phyloP scores from a whole-genome alignment of 768 basidiomycete genomes.

The Xerocomus brunneocitrinus region DNA sequence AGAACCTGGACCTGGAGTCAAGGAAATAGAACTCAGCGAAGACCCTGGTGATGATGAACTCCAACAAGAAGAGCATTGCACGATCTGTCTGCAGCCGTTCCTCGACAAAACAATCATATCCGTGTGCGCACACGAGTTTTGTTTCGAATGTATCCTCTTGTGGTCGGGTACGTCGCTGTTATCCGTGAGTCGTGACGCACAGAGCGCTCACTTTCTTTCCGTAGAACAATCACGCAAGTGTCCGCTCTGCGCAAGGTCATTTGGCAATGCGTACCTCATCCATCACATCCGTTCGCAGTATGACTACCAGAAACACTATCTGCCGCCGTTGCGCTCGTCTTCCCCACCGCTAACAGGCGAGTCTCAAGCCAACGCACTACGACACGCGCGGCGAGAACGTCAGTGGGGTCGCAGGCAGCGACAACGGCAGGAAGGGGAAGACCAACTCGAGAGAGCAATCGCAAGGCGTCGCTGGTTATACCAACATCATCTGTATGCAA shows the following conservation, averaged over 20 bases:
- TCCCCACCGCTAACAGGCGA: conserved; percentile 33
- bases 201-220: background rate
- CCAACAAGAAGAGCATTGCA: conserved; percentile 53
- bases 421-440: conserved; percentile 51
- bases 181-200: background rate
- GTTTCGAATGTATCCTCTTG: conserved; percentile 83
- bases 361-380: conserved; percentile 27
- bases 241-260: conserved; percentile 65
- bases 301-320: conserved; percentile 78
- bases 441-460: conserved; percentile 73
- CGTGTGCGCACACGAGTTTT: conserved; percentile 87
- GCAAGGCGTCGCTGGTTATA: conserved; percentile 77
- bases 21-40: background rate
- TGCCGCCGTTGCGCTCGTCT: conserved; percentile 59
- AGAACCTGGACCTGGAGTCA: background rate
- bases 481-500: conserved; percentile 73
- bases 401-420: conserved; percentile 54
- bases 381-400: conserved; percentile 37
- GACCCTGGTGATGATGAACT: background rate
- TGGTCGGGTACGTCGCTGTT: conserved; percentile 68
- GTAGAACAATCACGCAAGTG: conserved; percentile 75
- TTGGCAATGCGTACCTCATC: conserved; percentile 68
- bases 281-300: conserved; percentile 73
- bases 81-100: conserved; percentile 79
- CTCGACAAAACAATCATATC: conserved; percentile 79